These are phyloP conservation scores for Fusarium bulbicola DNA, from an alignment of 2,329 filamentous ascomycete species.

Conservation along the genomic window DNA sequence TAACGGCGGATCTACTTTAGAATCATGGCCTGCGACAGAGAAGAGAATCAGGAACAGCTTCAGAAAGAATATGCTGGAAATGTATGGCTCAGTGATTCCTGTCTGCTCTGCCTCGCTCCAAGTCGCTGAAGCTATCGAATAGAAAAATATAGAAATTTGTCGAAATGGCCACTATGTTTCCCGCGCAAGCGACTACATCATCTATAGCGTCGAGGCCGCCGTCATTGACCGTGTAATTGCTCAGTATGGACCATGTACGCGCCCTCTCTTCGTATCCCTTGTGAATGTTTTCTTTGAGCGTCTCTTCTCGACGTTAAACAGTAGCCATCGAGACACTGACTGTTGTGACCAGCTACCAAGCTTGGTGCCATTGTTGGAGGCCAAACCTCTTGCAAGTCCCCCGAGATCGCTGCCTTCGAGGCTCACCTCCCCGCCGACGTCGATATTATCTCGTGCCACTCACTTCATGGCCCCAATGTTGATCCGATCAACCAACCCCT, in stretches of 20 bases:
- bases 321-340: slow-evolving; percentile 8
- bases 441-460: slow-evolving; percentile 95
- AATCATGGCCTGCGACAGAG: slow-evolving; percentile 92
- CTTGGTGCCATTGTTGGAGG: slow-evolving; percentile 94
- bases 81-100: slow-evolving; percentile 66
- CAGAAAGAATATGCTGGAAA: slow-evolving; percentile 82
- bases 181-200: slow-evolving; percentile 95
- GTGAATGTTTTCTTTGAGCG: slow-evolving; percentile 19
- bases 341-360: slow-evolving; percentile 77
- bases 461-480: slow-evolving; percentile 91
- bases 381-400: slow-evolving; percentile 97
- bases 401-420: slow-evolving; percentile 94
- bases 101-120: slow-evolving; percentile 36
- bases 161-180: slow-evolving; percentile 96
- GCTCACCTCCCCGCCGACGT: slow-evolving; percentile 86
- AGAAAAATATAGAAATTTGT: slow-evolving; percentile 86
- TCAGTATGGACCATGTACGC: slow-evolving; percentile 87
- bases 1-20: slow-evolving; percentile 58
- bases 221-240: slow-evolving; percentile 88
- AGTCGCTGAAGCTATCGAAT: slow-evolving; percentile 60
- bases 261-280: slow-evolving; percentile 13
- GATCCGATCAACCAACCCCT: slow-evolving; percentile 90
- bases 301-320: neutral
- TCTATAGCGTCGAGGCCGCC: slow-evolving; percentile 97
- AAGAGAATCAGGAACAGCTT: slow-evolving; percentile 86